Percentiles rank a stretch among this genome's conserved stretches.
Conservation (phyloP, 2,329 filamentous ascomycete genomes). For the Aspergillus quadricinctus region DNA sequence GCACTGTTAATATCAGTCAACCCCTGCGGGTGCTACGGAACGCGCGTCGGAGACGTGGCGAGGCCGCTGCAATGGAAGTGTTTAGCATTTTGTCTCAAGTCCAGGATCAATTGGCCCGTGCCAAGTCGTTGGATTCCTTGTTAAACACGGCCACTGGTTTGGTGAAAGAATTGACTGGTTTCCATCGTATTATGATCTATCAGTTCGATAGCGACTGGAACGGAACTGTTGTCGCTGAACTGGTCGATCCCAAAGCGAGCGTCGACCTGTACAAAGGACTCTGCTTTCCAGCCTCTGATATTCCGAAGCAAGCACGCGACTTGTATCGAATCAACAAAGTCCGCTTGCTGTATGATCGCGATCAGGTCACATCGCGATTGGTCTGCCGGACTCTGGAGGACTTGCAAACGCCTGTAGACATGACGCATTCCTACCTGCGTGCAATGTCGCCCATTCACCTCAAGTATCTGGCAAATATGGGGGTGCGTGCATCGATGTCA, state of each 20-base stretch:
- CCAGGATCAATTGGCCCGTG: constrained; percentile 69
- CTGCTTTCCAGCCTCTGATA: constrained; percentile 79
- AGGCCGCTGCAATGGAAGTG: constrained; percentile 84
- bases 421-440: constrained; percentile 78
- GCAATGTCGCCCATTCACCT: constrained; percentile 81
- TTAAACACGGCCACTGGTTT: constrained; percentile 79
- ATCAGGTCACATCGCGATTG: constrained; percentile 71
- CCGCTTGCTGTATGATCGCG: constrained; percentile 78
- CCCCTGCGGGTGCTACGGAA: constrained; percentile 73
- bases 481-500: constrained; percentile 89
- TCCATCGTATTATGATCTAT: constrained; percentile 90
- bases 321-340: constrained; percentile 89
- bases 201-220: constrained; percentile 83
- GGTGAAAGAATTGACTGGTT: constrained; percentile 83
- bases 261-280: constrained; percentile 82
- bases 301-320: constrained; percentile 85
- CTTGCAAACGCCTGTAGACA: constrained; percentile 66
- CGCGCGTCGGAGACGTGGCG: constrained; percentile 69
- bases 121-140: constrained; percentile 66
- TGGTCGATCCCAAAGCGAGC: constrained; percentile 74
- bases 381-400: constrained; percentile 70
- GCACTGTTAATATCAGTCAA: constrained; percentile 69
- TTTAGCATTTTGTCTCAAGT: constrained; percentile 92
- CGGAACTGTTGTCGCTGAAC: constrained; percentile 79
- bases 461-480: constrained; percentile 85